Evolutionary conservation across 2,329 filamentous ascomycete species (phyloP).

Genomic region (Cladosporium austrohemisphaericum): DNA sequence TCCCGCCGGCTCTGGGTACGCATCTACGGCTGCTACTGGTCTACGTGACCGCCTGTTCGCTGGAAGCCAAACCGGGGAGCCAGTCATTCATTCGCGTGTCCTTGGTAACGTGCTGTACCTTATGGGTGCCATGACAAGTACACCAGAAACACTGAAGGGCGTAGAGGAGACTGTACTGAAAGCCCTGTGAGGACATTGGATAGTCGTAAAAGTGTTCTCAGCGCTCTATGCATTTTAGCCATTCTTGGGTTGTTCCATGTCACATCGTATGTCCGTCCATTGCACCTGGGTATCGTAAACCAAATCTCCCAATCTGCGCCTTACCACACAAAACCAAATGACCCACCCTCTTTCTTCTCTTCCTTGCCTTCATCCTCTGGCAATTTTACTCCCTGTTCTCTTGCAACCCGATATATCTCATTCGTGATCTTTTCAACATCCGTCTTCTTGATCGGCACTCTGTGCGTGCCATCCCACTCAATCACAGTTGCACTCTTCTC

Average conservation of each 20-base stretch:
- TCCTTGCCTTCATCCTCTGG: background rate
- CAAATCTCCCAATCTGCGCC: background rate
- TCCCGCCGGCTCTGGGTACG: slow-evolving; percentile 50
- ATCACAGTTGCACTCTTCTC: slow-evolving; percentile 53
- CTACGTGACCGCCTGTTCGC: slow-evolving; percentile 50
- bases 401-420: slow-evolving; percentile 51
- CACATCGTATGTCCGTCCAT: no score
- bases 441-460: slow-evolving; percentile 63
- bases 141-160: slow-evolving; percentile 37
- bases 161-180: slow-evolving; percentile 40
- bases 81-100: slow-evolving; percentile 56
- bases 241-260: no score
- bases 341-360: background rate
- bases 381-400: slow-evolving; percentile 44
- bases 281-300: slow-evolving; percentile 8
- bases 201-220: background rate
- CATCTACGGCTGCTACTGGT: slow-evolving; percentile 51
- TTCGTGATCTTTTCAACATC: slow-evolving; percentile 60
- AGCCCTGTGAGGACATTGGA: slow-evolving; percentile 21
- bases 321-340: slow-evolving; percentile 1
- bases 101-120: slow-evolving; percentile 60
- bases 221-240: background rate
- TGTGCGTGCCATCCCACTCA: slow-evolving; percentile 71
- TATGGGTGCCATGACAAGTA: slow-evolving; percentile 55
- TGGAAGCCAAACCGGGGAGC: slow-evolving; percentile 31